These are phyloP conservation scores for Melampsora larici-populina DNA, from an alignment of 1,284 basidiomycete genomes.

Conservation along the genomic window DNA sequence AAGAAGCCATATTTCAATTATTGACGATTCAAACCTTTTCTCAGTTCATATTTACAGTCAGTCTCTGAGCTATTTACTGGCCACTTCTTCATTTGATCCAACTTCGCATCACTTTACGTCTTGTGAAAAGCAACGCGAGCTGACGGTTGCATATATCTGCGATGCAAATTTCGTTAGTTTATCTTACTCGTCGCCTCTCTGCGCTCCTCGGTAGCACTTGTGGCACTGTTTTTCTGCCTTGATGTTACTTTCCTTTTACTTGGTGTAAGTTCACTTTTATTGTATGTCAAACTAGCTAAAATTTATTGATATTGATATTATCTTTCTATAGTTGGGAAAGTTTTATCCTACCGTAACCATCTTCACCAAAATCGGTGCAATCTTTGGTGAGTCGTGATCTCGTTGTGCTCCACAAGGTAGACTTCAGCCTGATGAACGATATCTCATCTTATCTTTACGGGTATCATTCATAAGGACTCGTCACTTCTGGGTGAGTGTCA, in stretches of 20 bases:
- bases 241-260: constrained; percentile 59
- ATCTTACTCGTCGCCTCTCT: constrained; percentile 60
- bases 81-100: background rate
- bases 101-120: constrained; percentile 8
- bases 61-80: constrained; percentile 21
- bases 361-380: constrained; percentile 67
- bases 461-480: background rate
- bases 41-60: constrained; percentile 69
- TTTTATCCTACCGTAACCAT: constrained; percentile 48
- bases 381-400: constrained; percentile 58
- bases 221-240: constrained; percentile 70
- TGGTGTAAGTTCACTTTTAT: constrained; percentile 27
- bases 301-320: background rate
- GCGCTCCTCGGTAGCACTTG: constrained; percentile 65
- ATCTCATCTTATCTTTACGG: background rate
- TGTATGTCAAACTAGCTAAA: background rate
- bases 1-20: background rate
- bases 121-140: background rate
- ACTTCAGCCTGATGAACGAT: background rate
- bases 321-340: constrained; percentile 48
- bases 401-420: too few species aligned
- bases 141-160: background rate
- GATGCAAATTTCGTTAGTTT: constrained; percentile 46
- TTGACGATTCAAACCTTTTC: background rate
- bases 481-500: background rate